Evolutionary conservation across 2,329 filamentous ascomycete genomes (phyloP).

Genomic region (Trichoderma koningiopsis): DNA sequence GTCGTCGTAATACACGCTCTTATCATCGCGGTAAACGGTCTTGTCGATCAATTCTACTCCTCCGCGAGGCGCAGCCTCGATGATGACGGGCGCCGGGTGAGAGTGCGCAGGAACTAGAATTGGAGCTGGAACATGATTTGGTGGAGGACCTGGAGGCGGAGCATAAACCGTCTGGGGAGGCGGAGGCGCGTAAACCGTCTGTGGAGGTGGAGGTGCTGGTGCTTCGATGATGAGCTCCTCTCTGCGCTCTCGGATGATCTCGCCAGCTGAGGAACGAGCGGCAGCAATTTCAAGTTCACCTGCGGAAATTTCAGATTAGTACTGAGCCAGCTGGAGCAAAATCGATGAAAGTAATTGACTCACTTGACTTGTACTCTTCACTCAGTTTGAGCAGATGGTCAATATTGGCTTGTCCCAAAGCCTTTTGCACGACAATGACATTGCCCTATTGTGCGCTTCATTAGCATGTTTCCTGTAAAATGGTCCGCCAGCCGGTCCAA

Average conservation of each 20-base stretch:
- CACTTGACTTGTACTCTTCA: constrained; percentile 70
- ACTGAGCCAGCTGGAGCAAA: constrained; percentile 24
- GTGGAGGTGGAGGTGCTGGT: constrained; percentile 29
- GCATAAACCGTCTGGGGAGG: constrained; percentile 28
- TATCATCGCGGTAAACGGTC: constrained; percentile 45
- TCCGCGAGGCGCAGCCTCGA: constrained; percentile 39
- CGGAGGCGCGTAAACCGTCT: constrained; percentile 33
- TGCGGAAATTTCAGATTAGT: constrained; percentile 29
- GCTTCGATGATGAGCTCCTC: constrained; percentile 45
- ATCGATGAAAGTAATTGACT: constrained; percentile 33
- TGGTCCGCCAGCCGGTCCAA: not conserved
- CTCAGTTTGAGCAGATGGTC: constrained; percentile 85
- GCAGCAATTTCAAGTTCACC: constrained; percentile 50
- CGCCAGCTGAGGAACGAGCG: constrained; percentile 50
- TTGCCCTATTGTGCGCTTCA: constrained; percentile 59
- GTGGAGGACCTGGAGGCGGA: not conserved
- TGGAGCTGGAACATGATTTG: not conserved
- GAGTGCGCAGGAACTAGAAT: not conserved
- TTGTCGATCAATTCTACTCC: constrained; percentile 48
- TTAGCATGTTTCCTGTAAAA: constrained; percentile 24
- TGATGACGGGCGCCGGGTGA: constrained; percentile 34
- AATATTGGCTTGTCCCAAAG: constrained; percentile 86
- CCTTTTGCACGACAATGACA: constrained; percentile 78
- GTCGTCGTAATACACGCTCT: constrained; percentile 36
- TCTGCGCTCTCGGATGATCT: constrained; percentile 51